A percentile compares a stretch with the other conserved stretches of the same genome.
These are phyloP conservation scores for Trichoderma polysporum DNA, from an alignment of 2,329 filamentous ascomycete genomes.

Conservation along the genomic window DNA sequence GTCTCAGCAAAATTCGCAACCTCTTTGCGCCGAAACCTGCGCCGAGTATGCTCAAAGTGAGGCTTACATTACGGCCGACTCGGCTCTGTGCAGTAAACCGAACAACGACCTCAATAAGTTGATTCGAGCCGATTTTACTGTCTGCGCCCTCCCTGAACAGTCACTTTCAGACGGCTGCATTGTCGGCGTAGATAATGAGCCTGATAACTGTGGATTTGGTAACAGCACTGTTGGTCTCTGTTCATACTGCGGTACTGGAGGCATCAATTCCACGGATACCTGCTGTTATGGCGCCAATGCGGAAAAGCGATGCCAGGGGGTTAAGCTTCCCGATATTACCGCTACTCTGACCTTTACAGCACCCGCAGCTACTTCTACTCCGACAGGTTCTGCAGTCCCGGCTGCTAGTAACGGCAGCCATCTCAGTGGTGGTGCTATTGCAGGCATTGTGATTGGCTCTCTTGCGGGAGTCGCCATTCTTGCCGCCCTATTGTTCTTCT, in stretches of 20 bases:
- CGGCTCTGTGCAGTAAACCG: constrained; percentile 67
- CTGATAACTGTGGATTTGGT: constrained; percentile 80
- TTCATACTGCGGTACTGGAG: constrained; percentile 79
- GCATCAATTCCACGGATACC: constrained; percentile 88
- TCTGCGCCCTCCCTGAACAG: constrained; percentile 79
- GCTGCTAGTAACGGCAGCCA: constrained; percentile 31
- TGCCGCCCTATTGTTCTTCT: constrained; percentile 67
- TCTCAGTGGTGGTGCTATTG: constrained; percentile 83
- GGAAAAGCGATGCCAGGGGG: constrained; percentile 68
- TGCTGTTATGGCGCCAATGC: constrained; percentile 85
- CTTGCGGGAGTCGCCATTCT: constrained; percentile 69
- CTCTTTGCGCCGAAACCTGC: constrained; percentile 88
- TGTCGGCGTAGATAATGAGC: constrained; percentile 74
- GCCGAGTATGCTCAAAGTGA: constrained; percentile 86
- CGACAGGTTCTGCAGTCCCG: constrained; percentile 21
- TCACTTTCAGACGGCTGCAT: constrained; percentile 78
- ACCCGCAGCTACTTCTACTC: constrained; percentile 42
- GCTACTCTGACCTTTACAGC: constrained; percentile 63
- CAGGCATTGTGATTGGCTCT: constrained; percentile 83
- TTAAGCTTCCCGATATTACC: constrained; percentile 75
- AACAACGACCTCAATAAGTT: constrained; percentile 66
- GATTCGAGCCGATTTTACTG: constrained; percentile 88
- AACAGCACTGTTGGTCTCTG: constrained; percentile 74
- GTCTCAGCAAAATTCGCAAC: constrained; percentile 61
- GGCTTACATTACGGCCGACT: constrained; percentile 75